These are phyloP conservation scores for Acanthamoeba royreba DNA, from an alignment of 208 protist species.

Conservation along the genomic window DNA sequence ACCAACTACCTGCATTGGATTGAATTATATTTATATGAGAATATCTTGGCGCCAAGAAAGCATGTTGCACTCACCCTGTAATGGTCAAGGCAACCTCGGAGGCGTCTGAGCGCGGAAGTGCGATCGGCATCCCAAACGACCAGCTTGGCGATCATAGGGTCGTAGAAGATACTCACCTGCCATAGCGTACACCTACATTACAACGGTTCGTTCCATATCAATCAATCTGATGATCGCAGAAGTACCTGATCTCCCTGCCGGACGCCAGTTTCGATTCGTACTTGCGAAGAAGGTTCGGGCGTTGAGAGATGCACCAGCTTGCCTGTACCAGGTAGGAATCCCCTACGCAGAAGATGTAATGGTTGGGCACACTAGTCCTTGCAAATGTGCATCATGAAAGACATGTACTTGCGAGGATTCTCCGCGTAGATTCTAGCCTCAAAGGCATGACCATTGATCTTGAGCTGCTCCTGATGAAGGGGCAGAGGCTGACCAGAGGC, in stretches of 20 bases:
- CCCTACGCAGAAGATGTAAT: background rate
- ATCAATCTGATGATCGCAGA: background rate
- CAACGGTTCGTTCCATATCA: background rate
- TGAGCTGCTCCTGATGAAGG: too few species aligned
- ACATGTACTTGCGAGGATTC: too few species aligned
- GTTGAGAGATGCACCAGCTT: background rate
- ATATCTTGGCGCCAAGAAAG: background rate
- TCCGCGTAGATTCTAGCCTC: too few species aligned
- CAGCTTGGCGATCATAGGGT: conserved; percentile 98
- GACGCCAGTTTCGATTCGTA: conserved; percentile 68
- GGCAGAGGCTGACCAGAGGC: too few species aligned
- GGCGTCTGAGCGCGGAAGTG: conserved; percentile 75
- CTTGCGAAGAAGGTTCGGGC: background rate
- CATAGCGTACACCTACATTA: background rate
- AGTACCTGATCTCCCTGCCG: conserved; percentile 57
- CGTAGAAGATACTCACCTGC: conserved; percentile 88
- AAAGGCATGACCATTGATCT: too few species aligned
- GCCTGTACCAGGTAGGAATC: background rate
- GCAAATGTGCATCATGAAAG: too few species aligned
- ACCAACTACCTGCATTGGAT: conserved; percentile 80
- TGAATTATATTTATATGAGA: background rate
- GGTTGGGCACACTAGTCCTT: conserved; percentile 86
- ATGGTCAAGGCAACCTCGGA: conserved; percentile 81
- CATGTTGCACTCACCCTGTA: conserved; percentile 74
- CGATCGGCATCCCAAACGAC: conserved; percentile 88